Evolutionary conservation across 1,139 yeast genomes (phyloP), one percentile per base, ranked within the genome.

Genomic region (Blastobotrys proliferans): DNA sequence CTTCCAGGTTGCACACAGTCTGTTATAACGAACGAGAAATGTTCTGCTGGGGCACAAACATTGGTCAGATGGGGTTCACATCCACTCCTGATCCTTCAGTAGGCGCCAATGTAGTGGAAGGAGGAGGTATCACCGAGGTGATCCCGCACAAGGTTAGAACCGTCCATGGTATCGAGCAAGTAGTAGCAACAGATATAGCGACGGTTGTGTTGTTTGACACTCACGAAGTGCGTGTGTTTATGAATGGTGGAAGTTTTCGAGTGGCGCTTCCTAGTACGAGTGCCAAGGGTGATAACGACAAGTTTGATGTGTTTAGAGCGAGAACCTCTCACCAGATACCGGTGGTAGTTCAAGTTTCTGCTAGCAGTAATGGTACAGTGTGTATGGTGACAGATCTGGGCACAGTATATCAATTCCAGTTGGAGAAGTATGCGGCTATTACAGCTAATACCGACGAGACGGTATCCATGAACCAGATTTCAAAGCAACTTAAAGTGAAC

Each of bases 31-130:
- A 67, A 22, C 62, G 70, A 27, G 73, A 72, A 9, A 55, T 87
- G 6, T 76, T 69, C 49, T 65, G 79, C 30, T 87, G 95, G 95
- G 97, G 97, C 0, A 65, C 83, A 25, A 85, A 87, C 58, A 66
- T 79, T 24, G 97, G 97, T 0, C 97, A 90, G 59, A 80, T 90
- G 81, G 95, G 94, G 1, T 70, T 77, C 36, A 51, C 64, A 8
- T 42, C 62, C 9, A 52, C 43, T 3, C 39, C 43, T 2, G 43
- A 40, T 20, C 10, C 29, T 2, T 31, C 36, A 19, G 35, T 40
- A 11, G 43, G 43, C 6, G 34, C 43, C 13, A 9, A 6, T 11
- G 34, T 43, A 10, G 29, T 32, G 3, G 35, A 34, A 16, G 29
- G 25, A 10, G 43, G 43, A 3, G 43, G 43, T 4, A 34, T 47